A percentile compares a stretch with the other conserved stretches of the same genome.
Evolutionary conservation across 345 rosid species (phyloP).

Genomic region (Citropsis articulata): DNA sequence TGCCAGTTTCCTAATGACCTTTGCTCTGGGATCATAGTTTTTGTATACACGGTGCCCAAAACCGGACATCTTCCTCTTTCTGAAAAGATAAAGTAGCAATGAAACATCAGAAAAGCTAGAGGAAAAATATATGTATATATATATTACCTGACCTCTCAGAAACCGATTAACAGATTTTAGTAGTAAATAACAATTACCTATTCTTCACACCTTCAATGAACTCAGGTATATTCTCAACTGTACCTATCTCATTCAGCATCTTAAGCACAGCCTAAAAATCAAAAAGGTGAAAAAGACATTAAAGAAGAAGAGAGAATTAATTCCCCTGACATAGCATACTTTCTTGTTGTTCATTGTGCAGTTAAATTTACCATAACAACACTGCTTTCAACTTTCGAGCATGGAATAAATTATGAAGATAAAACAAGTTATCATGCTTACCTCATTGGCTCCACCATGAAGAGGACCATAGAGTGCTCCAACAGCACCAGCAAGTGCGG

Average conservation of each 20-base stretch:
- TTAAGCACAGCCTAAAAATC: constrained; percentile 88
- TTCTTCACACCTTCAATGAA: constrained; percentile 94
- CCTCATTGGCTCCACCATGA: constrained; percentile 99
- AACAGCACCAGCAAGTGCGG: constrained; percentile 93
- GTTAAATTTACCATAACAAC: background rate
- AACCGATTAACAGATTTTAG: background rate
- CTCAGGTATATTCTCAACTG: constrained; percentile 87
- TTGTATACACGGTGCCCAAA: constrained; percentile 99
- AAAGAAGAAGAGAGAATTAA: constrained; percentile 9
- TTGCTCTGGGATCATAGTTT: constrained; percentile 97
- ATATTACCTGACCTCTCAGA: background rate
- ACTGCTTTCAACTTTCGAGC: background rate
- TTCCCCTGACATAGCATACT: constrained; percentile 8
- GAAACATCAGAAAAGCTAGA: constrained; percentile 1
- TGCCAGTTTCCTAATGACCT: constrained; percentile 83
- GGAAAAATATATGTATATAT: background rate
- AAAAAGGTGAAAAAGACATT: constrained; percentile 3
- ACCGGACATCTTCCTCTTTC: constrained; percentile 99
- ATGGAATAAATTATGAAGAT: background rate
- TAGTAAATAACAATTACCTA: constrained; percentile 40
- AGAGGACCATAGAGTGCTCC: constrained; percentile 98
- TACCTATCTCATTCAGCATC: constrained; percentile 90
- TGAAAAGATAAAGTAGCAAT: constrained; percentile 15
- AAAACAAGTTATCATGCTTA: constrained; percentile 17
- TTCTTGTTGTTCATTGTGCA: background rate